A percentile compares a stretch with the other conserved stretches of the same genome.
Evolutionary conservation across 2,329 filamentous ascomycete genomes (phyloP).

Genomic region (Tolypocladium amazonense): DNA sequence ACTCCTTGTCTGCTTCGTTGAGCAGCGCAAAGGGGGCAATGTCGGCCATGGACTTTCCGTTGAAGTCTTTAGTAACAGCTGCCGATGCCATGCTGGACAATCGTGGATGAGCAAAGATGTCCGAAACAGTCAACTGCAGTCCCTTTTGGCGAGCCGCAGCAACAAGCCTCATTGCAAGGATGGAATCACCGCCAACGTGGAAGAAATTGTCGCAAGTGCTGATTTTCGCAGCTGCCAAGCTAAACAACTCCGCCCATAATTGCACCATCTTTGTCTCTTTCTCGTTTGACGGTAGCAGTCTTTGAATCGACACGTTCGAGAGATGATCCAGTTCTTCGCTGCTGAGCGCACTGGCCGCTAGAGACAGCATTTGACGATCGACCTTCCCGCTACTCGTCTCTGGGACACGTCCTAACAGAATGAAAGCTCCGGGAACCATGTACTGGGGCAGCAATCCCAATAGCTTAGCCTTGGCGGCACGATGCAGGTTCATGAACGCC

Average conservation of each 20-base stretch:
- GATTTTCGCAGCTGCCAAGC: constrained; percentile 11
- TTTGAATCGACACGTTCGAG: neutral
- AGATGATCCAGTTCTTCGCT: neutral
- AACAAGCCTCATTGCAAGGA: constrained; percentile 31
- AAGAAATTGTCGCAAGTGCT: constrained; percentile 33
- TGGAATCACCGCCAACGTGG: constrained; percentile 34
- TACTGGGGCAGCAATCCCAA: constrained; percentile 17
- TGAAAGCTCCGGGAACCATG: constrained; percentile 30
- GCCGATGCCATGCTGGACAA: constrained; percentile 1
- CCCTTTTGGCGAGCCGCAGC: constrained; percentile 21
- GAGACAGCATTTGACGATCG: neutral
- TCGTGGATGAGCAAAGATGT: constrained; percentile 23
- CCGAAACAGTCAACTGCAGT: constrained; percentile 26
- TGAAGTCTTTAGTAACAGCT: neutral
- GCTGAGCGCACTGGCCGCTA: neutral
- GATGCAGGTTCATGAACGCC: neutral
- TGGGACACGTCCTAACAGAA: constrained; percentile 14
- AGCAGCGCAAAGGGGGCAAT: constrained; percentile 2
- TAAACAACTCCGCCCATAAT: constrained; percentile 5
- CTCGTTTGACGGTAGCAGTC: neutral
- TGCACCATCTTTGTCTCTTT: neutral
- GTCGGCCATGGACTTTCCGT: neutral
- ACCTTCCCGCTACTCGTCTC: neutral
- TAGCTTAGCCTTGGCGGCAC: neutral
- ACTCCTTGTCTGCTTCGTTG: neutral